Base-by-base conservation (phyloP, 768 basidiomycete genomes). In the Trametes elegans region DNA sequence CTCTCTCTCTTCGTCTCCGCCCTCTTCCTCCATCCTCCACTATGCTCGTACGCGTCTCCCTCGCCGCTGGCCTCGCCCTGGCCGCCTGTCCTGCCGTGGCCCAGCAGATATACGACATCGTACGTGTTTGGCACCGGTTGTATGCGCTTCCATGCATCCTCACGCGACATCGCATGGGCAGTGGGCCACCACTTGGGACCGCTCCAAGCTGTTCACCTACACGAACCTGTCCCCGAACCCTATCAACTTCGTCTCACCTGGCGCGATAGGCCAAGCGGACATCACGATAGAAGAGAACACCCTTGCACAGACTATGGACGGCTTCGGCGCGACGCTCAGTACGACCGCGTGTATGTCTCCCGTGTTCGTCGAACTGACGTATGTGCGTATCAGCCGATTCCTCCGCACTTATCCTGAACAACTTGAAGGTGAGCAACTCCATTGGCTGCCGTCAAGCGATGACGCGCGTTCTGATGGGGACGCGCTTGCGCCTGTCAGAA, bases 241-340 rank as follows among this genome's bases (percentile, higher is more conserved):
- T 9, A 82, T 87, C 56, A 81, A 79, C 64, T 88, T 86, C 60
- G 74, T 59, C 6, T 66, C 76, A n/a, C 83, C 85, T 7, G 81
- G 85, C 0, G 48, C 79, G 4, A 76, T 76, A 34, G 84, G 76
- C 3, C 73, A 71, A 39, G 87, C 86, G 0, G 79, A 88, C 64
- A 88, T 90, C 48, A 74, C 76, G 36, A 69, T 90, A 13, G 65
- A 82, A 41, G 86, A 87, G 64, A 68, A 68, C 3, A 59, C 70
- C 3, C 66, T 76, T n/a, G 83, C 79, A 67, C 88, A 89, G 69
- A 69, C 74, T 0, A 81, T 90, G 35, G 76, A 74, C 47, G 88
- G 88, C 11, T 86, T 87, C 61, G 88, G 88, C 0, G 85, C 77
- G 8, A 63, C 82, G 0, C 71, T 90, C 28, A 88, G 88, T 88